Evolutionary conservation across 2,329 filamentous ascomycete species (phyloP).

Genomic region (Penicillium sp.): DNA sequence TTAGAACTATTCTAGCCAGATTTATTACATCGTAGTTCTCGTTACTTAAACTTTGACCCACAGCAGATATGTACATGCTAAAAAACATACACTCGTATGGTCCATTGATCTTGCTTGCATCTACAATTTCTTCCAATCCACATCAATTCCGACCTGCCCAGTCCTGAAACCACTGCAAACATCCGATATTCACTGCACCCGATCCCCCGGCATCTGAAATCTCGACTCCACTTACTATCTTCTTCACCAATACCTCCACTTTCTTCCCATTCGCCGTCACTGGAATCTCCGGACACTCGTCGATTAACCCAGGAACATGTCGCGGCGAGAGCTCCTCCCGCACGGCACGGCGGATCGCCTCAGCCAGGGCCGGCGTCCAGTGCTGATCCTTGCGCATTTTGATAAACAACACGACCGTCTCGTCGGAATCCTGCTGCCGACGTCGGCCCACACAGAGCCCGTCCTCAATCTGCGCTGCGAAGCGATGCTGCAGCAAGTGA

Average conservation of each 20-base stretch:
- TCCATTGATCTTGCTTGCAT: too few relatives aligned
- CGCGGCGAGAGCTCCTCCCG: background rate
- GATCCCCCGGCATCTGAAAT: background rate
- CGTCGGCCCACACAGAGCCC: background rate
- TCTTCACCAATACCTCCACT: background rate
- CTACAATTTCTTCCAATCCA: background rate
- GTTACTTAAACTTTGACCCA: too few relatives aligned
- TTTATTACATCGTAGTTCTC: too few relatives aligned
- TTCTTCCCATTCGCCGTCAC: background rate
- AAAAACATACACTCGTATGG: too few relatives aligned
- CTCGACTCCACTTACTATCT: background rate
- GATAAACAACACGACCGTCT: background rate
- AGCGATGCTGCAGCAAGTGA: background rate
- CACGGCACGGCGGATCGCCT: background rate
- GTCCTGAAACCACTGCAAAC: background rate
- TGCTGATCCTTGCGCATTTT: background rate
- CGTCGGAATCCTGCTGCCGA: background rate
- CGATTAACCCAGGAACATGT: background rate
- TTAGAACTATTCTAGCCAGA: too few relatives aligned
- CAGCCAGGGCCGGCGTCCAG: background rate
- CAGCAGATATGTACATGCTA: too few relatives aligned
- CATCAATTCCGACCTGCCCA: background rate
- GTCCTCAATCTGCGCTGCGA: background rate
- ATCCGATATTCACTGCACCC: background rate
- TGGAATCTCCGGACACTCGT: background rate